phyloP scores from a whole-genome alignment of 805 yeast genomes.

The Ogataea populi-albae region DNA sequence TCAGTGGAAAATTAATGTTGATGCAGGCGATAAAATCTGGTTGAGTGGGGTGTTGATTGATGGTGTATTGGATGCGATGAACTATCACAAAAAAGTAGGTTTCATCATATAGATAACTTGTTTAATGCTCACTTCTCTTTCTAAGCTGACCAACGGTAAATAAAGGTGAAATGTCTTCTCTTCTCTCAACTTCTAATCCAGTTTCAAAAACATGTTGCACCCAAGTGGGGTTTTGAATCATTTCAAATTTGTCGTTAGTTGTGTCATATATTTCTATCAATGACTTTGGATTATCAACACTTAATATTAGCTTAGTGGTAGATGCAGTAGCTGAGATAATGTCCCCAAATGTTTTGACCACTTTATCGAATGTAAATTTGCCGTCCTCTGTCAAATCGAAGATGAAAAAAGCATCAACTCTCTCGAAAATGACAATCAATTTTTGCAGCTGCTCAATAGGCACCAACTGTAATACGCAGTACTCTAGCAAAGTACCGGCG shows the following conservation, averaged over 20 bases:
- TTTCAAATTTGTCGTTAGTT: constrained; percentile 21
- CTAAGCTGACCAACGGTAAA: constrained; percentile 52
- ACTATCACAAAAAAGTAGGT: constrained; percentile 22
- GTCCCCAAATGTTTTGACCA: constrained; percentile 28
- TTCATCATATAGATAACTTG: constrained; percentile 21
- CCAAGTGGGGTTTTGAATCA: constrained; percentile 18
- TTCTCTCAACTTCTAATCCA: constrained; percentile 35
- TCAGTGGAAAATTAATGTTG: constrained; percentile 38
- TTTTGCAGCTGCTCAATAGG: constrained; percentile 30
- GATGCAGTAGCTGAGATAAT: constrained; percentile 27
- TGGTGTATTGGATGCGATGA: constrained; percentile 28
- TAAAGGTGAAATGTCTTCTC: constrained; percentile 47
- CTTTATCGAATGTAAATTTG: constrained; percentile 31
- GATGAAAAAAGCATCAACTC: constrained; percentile 41
- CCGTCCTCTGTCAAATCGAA: constrained; percentile 33
- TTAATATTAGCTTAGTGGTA: constrained; percentile 22
- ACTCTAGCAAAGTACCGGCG: constrained; percentile 44
- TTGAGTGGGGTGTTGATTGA: constrained; percentile 25
- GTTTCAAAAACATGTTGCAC: constrained; percentile 32
- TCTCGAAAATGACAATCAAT: constrained; percentile 47
- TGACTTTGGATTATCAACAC: constrained; percentile 24
- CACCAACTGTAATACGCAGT: constrained; percentile 41
- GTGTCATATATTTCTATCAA: constrained; percentile 24
- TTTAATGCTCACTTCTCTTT: constrained; percentile 62
- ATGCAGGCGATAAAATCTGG: constrained; percentile 23